Conservation (phyloP, 345 rosid species). For the Corchorus olitorius region DNA sequence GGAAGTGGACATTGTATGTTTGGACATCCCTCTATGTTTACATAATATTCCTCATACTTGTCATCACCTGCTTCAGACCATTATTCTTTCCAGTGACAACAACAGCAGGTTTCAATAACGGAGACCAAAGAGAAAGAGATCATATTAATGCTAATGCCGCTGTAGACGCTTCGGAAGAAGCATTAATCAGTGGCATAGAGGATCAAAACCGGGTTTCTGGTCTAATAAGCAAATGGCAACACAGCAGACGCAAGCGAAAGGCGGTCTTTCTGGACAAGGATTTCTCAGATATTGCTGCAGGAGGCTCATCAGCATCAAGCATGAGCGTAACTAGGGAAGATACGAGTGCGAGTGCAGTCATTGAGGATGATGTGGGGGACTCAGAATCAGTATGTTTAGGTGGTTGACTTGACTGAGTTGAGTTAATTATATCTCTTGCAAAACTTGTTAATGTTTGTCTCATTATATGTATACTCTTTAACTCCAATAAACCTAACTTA, state of each 20-base stretch:
- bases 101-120: not conserved
- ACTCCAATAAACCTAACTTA: not conserved
- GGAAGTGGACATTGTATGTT: slow-evolving; percentile 78
- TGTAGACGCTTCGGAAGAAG: slow-evolving; percentile 21
- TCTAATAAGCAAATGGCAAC: slow-evolving; percentile 42
- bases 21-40: slow-evolving; percentile 66
- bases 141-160: too few species aligned
- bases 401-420: not conserved
- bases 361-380: slow-evolving; percentile 42
- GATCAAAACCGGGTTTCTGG: slow-evolving; percentile 30
- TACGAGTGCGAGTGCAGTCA: slow-evolving; percentile 8
- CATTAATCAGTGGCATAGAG: not conserved
- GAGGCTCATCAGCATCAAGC: slow-evolving; percentile 37
- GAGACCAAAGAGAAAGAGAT: not conserved
- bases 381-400: slow-evolving; percentile 45
- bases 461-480: not conserved
- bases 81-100: slow-evolving; percentile 39
- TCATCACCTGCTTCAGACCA: slow-evolving; percentile 47
- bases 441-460: not conserved
- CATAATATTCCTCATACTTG: slow-evolving; percentile 32
- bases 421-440: not conserved
- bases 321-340: slow-evolving; percentile 39
- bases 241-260: slow-evolving; percentile 51
- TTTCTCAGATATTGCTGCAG: not conserved
- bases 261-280: slow-evolving; percentile 29